phyloP scores from a whole-genome alignment of 768 basidiomycete species.

The Boletus eberwhitei region DNA sequence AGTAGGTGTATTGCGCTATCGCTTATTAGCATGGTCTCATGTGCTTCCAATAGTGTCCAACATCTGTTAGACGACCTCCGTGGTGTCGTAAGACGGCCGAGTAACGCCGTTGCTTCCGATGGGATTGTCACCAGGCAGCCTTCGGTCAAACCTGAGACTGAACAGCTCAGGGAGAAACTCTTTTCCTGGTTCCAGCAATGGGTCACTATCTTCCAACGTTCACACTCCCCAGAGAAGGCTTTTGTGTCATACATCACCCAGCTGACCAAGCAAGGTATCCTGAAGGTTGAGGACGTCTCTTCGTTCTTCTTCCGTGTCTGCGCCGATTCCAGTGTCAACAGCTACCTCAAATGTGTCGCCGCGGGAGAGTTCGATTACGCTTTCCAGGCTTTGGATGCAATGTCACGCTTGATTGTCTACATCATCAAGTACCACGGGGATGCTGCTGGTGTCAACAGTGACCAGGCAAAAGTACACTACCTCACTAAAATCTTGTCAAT shows the following conservation, averaged over 20 bases:
- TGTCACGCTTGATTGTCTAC: constrained; percentile 92
- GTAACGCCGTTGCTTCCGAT: constrained; percentile 39
- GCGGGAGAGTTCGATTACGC: constrained; percentile 71
- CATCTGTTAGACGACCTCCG: constrained; percentile 80
- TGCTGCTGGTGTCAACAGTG: constrained; percentile 86
- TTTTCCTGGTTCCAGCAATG: constrained; percentile 90
- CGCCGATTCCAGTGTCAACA: constrained; percentile 89
- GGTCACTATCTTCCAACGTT: constrained; percentile 91
- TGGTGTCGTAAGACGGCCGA: constrained; percentile 52
- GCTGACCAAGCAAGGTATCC: constrained; percentile 92
- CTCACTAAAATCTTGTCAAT: constrained; percentile 96
- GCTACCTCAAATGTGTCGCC: constrained; percentile 73
- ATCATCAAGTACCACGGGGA: constrained; percentile 99
- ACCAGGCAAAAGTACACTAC: constrained; percentile 94
- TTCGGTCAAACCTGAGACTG: constrained; percentile 65
- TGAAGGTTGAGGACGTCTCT: constrained; percentile 93
- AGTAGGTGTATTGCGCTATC: constrained; percentile 48
- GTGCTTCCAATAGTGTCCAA: constrained; percentile 47
- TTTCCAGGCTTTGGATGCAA: constrained; percentile 92
- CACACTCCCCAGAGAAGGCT: constrained; percentile 86
- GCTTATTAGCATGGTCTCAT: background rate
- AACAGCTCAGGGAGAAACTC: constrained; percentile 71
- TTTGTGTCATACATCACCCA: constrained; percentile 98
- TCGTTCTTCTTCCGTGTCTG: constrained; percentile 99
- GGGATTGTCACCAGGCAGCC: constrained; percentile 39